Percentiles rank a stretch among this genome's conserved stretches.
phyloP scores from a whole-genome alignment of 306 rosid genomes.

The Casuarina cunninghamiana region DNA sequence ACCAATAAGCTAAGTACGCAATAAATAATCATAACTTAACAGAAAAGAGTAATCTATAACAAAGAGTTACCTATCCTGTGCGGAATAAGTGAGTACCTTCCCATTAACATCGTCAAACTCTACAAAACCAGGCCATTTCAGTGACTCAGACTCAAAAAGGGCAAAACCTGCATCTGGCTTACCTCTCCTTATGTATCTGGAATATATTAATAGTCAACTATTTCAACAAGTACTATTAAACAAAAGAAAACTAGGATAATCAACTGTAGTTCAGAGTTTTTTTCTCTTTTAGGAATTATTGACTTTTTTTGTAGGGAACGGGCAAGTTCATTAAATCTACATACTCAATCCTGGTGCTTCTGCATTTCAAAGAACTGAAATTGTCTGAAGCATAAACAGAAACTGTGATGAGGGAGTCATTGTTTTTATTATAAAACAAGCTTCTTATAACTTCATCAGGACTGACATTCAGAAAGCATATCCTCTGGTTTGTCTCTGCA shows the following conservation, averaged over 20 bases:
- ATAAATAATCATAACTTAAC: constrained; percentile 15
- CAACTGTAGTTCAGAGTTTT: constrained; percentile 13
- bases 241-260: constrained; percentile 8
- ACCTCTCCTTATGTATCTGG: constrained; percentile 90
- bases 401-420: constrained; percentile 97
- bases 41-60: constrained; percentile 4
- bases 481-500: constrained; percentile 91
- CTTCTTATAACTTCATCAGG: constrained; percentile 98
- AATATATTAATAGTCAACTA: constrained; percentile 12
- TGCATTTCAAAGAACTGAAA: constrained; percentile 96
- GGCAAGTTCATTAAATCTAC: constrained; percentile 25
- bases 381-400: constrained; percentile 98
- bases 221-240: constrained; percentile 19
- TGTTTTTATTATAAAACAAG: constrained; percentile 92
- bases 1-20: constrained; percentile 23
- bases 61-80: constrained; percentile 71
- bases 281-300: constrained; percentile 3
- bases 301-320: not conserved
- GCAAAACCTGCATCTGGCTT: constrained; percentile 98
- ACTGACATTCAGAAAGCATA: constrained; percentile 95
- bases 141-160: constrained; percentile 94
- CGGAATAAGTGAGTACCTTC: constrained; percentile 95
- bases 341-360: constrained; percentile 97
- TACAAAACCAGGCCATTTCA: constrained; percentile 99
- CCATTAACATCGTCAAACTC: constrained; percentile 99